These are phyloP conservation scores for Monilinia fructicola DNA, from an alignment of 2,329 filamentous ascomycete genomes.

Conservation along the genomic window DNA sequence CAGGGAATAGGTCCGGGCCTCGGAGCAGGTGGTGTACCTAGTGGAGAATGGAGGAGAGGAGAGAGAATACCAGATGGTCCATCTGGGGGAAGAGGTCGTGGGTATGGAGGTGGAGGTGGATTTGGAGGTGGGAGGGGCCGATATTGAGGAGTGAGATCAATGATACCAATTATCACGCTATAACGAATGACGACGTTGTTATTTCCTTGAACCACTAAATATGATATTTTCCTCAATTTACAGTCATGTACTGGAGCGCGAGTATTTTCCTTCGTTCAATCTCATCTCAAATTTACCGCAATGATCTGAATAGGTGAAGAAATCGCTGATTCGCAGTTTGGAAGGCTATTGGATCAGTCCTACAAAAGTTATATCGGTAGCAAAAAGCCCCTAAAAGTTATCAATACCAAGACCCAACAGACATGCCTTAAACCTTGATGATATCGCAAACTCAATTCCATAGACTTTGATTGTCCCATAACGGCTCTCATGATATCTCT, in stretches of 20 bases:
- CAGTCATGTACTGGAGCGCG: neutral
- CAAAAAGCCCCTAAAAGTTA: neutral
- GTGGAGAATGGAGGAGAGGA: slow-evolving; percentile 66
- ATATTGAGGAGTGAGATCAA: slow-evolving; percentile 18
- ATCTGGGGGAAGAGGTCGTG: slow-evolving; percentile 44
- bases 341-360: slow-evolving; percentile 2
- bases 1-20: slow-evolving; percentile 46
- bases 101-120: slow-evolving; percentile 50
- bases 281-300: neutral
- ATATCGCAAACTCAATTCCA: slow-evolving; percentile 10
- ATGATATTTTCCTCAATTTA: neutral
- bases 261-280: neutral
- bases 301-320: neutral
- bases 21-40: slow-evolving; percentile 39
- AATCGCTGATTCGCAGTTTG: neutral
- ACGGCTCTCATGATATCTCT: slow-evolving; percentile 4
- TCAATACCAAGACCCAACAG: neutral
- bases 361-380: neutral
- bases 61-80: slow-evolving; percentile 59
- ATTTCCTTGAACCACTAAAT: slow-evolving; percentile 4
- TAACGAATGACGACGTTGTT: neutral
- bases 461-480: neutral
- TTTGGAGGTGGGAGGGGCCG: slow-evolving; percentile 49
- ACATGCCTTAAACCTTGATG: neutral
- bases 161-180: slow-evolving; percentile 28